Conservation (phyloP, 2,329 filamentous ascomycete genomes). For the Teratosphaeria viscida region DNA sequence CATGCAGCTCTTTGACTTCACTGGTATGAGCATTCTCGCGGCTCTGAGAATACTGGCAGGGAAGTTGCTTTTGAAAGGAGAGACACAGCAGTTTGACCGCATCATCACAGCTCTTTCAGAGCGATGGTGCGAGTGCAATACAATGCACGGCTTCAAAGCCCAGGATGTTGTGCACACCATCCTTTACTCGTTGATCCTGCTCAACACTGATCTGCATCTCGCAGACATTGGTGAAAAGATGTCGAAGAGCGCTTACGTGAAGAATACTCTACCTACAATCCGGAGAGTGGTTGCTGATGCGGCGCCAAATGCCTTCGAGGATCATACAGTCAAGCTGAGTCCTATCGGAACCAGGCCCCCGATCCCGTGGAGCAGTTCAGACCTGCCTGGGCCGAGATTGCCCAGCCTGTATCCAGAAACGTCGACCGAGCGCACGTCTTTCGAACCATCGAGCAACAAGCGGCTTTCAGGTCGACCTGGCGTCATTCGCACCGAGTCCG, state of each 20-base stretch:
- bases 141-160: slow-evolving; percentile 84
- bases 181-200: slow-evolving; percentile 85
- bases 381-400: slow-evolving; percentile 2
- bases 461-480: slow-evolving; percentile 34
- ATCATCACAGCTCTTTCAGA: slow-evolving; percentile 82
- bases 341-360: slow-evolving; percentile 13
- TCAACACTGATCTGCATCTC: slow-evolving; percentile 92
- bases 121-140: slow-evolving; percentile 89
- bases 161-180: slow-evolving; percentile 94
- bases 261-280: slow-evolving; percentile 90
- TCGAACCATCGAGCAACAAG: slow-evolving; percentile 28
- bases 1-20: slow-evolving; percentile 86
- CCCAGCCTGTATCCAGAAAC: slow-evolving; percentile 1
- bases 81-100: slow-evolving; percentile 93
- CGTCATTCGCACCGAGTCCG: slow-evolving; percentile 22
- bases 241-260: slow-evolving; percentile 88
- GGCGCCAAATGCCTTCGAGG: slow-evolving; percentile 55
- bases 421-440: slow-evolving; percentile 16
- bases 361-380: slow-evolving; percentile 23
- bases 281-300: slow-evolving; percentile 64
- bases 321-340: slow-evolving; percentile 15
- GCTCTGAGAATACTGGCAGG: slow-evolving; percentile 72
- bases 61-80: slow-evolving; percentile 72
- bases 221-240: slow-evolving; percentile 95
- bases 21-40: slow-evolving; percentile 65